Conservation (phyloP, 176 grass and related monocot genomes). For the Triticum urartu region DNA sequence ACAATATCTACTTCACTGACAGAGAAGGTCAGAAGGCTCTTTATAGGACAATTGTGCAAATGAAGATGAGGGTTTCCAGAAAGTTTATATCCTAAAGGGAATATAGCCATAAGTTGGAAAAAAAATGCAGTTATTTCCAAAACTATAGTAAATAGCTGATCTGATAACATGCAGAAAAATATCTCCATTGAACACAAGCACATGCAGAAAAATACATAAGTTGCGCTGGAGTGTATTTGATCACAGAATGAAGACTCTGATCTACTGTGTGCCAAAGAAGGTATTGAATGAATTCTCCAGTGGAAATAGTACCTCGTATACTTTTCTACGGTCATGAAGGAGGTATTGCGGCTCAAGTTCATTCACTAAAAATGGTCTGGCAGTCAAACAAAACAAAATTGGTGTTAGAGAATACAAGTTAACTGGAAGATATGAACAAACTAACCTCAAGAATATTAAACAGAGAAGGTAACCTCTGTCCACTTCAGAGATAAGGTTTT, state of each 20-base stretch:
- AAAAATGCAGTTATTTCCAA: background rate
- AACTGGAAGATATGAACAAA: constrained; percentile 18
- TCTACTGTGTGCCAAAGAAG: constrained; percentile 15
- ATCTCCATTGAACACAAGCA: background rate
- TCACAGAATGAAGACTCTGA: constrained; percentile 14
- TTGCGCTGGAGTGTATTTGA: background rate
- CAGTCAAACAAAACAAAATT: constrained; percentile 17
- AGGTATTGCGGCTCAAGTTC: constrained; percentile 91
- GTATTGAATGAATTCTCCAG: constrained; percentile 8
- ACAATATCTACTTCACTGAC: background rate
- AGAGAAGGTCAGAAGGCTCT: background rate
- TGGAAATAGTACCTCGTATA: constrained; percentile 76
- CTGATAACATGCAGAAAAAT: constrained; percentile 19
- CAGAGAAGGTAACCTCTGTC: constrained; percentile 7
- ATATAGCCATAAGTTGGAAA: background rate
- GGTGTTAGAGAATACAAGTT: constrained; percentile 31
- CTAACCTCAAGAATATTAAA: constrained; percentile 27
- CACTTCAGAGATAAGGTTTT: background rate
- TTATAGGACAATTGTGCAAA: background rate
- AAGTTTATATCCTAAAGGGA: background rate
- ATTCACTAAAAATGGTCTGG: constrained; percentile 94
- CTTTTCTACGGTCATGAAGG: constrained; percentile 95
- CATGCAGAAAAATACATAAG: constrained; percentile 18
- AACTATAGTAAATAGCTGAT: constrained; percentile 16
- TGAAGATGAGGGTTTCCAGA: background rate